Percentiles rank a stretch among this genome's conserved stretches.
These are phyloP conservation scores for Henckelia pumila DNA, from an alignment of 257 asterid species.

Conservation along the genomic window DNA sequence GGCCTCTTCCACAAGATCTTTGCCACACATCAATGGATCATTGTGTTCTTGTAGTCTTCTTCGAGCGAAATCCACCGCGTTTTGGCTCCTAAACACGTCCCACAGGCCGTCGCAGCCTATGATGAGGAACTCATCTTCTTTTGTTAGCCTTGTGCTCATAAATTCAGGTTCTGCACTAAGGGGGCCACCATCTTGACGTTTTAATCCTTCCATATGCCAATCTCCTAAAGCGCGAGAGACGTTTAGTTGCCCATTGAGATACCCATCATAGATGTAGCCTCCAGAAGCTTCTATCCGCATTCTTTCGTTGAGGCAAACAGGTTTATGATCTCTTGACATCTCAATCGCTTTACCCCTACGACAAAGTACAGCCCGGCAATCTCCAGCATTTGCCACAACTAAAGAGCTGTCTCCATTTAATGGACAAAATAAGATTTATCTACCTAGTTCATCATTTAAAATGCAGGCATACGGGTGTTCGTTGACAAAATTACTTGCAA, in stretches of 20 bases:
- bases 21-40: slow-evolving; percentile 70
- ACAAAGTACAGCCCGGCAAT: slow-evolving; percentile 92
- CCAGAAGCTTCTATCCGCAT: slow-evolving; percentile 90
- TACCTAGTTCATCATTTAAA: not conserved
- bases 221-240: slow-evolving; percentile 97
- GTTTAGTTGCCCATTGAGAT: slow-evolving; percentile 86
- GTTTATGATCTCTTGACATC: slow-evolving; percentile 97
- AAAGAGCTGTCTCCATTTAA: slow-evolving; percentile 51
- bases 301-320: slow-evolving; percentile 55
- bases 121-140: slow-evolving; percentile 88
- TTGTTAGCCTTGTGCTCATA: slow-evolving; percentile 63
- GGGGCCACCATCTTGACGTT: slow-evolving; percentile 71
- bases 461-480: not conserved
- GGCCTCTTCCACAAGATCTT: slow-evolving; percentile 85
- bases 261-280: slow-evolving; percentile 80
- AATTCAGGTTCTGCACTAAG: slow-evolving; percentile 94
- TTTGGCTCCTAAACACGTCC: slow-evolving; percentile 95
- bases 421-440: not conserved
- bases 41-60: slow-evolving; percentile 89
- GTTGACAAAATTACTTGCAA: not conserved
- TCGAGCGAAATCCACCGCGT: slow-evolving; percentile 95
- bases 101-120: slow-evolving; percentile 92
- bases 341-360: slow-evolving; percentile 92
- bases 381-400: slow-evolving; percentile 98
- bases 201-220: slow-evolving; percentile 94